Base-by-base conservation (phyloP, 2,329 filamentous ascomycete species). In the Neoscytalidium dimidiatum region DNA sequence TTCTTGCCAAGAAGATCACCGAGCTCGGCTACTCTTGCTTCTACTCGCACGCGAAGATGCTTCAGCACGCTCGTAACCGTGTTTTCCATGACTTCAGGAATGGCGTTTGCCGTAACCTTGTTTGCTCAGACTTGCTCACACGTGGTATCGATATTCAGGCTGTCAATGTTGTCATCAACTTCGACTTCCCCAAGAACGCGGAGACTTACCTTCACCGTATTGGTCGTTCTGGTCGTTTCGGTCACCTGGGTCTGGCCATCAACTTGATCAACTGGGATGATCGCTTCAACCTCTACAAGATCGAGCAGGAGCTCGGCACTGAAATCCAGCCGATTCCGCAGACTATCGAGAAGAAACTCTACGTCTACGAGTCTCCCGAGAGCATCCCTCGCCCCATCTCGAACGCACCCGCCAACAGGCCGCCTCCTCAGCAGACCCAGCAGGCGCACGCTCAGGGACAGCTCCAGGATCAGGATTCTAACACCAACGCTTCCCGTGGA, bases 191-290 rank as follows among this genome's bases (percentile, higher is more conserved):
- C 63, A 99, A 99, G 83, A 99, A 99, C 74, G 96, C 95, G 17
- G 95, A 99, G 81, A 99, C 95, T 0, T 99, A 99, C 76, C 88
- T 99, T 65, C 95, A 99, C 81, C 92, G 95, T 71, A 99, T 99
- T 76, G 95, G 95, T 83, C 92, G 95, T 76, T 99, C 95, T 60
- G 95, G 95, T 70, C 92, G 95, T 70, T 99, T 97, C 77, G 95
- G 95, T 70, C 95, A 99, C 81, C 86, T 98, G 74, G 95, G 95
- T 86, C 84, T 99, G 70, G 96, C 96, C 69, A 99, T 99, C 77
- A 99, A 99, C 80, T 84, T 99, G 77, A 99, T 99, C 85, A 98
- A 96, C 79, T 99, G 95, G 95, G 95, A 99, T 65, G 95, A 99
- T 78, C 89, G 95, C 29, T 98, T 97, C 85, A 99, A 98, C 79